Conservation (phyloP, 331 rosid species). For the Malus hybrid region DNA sequence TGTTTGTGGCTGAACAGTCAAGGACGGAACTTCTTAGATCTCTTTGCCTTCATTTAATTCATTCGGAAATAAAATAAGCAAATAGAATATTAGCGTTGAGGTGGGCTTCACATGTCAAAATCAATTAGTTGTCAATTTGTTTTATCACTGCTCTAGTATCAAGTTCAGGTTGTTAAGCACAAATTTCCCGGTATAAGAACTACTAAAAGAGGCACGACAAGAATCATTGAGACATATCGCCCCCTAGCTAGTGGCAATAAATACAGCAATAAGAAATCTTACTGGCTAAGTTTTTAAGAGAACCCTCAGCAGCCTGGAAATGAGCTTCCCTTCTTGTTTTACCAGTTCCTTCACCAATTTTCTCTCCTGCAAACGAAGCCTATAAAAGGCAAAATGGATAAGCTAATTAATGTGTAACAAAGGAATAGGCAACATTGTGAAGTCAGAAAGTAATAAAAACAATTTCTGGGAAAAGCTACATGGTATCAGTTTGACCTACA, state of each 20-base stretch:
- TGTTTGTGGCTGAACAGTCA: not conserved
- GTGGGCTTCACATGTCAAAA: not conserved
- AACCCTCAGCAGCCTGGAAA: constrained; percentile 70
- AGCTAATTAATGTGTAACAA: constrained; percentile 6
- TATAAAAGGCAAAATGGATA: constrained; percentile 26
- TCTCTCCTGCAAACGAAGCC: constrained; percentile 90
- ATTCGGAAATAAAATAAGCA: not conserved
- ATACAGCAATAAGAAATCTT: constrained; percentile 12
- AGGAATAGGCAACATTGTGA: constrained; percentile 1
- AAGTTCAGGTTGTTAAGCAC: not conserved
- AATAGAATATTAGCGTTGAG: not conserved
- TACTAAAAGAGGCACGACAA: not conserved
- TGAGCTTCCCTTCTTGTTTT: constrained; percentile 92
- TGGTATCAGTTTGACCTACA: constrained; percentile 4
- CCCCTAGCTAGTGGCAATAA: constrained; percentile 6
- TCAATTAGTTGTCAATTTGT: not conserved
- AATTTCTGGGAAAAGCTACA: not conserved
- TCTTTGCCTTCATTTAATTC: not conserved
- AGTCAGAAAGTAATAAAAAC: not conserved
- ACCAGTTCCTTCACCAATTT: constrained; percentile 81
- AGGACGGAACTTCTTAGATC: not conserved
- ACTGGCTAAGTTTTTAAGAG: constrained; percentile 88
- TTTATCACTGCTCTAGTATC: not conserved
- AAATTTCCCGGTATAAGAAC: not conserved
- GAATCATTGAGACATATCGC: not conserved